Evolutionary conservation across 192 early-diverging fungal species (phyloP).

Genomic region (Coemansia sp.): DNA sequence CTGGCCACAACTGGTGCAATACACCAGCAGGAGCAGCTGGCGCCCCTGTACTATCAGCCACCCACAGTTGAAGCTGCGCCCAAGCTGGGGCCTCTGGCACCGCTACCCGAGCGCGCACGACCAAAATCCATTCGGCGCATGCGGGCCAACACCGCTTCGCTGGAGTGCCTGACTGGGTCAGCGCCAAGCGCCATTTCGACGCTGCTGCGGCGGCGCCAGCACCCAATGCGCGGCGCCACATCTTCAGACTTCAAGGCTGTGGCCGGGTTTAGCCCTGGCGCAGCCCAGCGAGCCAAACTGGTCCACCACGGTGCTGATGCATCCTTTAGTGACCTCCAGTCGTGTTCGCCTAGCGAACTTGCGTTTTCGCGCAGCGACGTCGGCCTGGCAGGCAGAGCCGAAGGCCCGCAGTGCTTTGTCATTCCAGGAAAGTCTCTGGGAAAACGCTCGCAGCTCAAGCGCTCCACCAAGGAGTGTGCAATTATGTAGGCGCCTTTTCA

Average conservation of each 20-base stretch:
- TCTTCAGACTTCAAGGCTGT: conserved; percentile 42
- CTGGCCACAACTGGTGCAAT: neutral
- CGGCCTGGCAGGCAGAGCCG: conserved; percentile 8
- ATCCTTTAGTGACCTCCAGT: conserved; percentile 39
- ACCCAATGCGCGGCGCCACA: conserved; percentile 39
- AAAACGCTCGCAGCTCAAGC: conserved; percentile 14
- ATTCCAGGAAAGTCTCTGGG: conserved; percentile 9
- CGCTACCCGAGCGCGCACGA: conserved; percentile 11
- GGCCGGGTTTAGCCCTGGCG: conserved; percentile 48
- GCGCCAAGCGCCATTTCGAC: conserved; percentile 22
- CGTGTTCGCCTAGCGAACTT: conserved; percentile 36
- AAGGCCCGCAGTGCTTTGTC: conserved; percentile 26
- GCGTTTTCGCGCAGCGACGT: conserved; percentile 28
- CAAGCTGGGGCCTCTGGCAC: conserved; percentile 1
- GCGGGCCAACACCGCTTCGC: conserved; percentile 48
- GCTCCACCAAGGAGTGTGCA: conserved; percentile 38
- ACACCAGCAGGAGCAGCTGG: neutral
- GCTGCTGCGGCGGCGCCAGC: conserved; percentile 39
- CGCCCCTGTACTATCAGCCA: conserved; percentile 35
- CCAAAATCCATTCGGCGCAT: conserved; percentile 34
- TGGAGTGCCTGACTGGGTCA: conserved; percentile 28
- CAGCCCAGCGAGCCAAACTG: conserved; percentile 44
- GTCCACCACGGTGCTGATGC: conserved; percentile 31
- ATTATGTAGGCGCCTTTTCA: no score
- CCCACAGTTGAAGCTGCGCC: conserved; percentile 9